A percentile compares a stretch with the other conserved stretches of the same genome.
These are phyloP conservation scores for Volvox reticuliferus DNA, from an alignment of 139 green algal species.

Conservation along the genomic window DNA sequence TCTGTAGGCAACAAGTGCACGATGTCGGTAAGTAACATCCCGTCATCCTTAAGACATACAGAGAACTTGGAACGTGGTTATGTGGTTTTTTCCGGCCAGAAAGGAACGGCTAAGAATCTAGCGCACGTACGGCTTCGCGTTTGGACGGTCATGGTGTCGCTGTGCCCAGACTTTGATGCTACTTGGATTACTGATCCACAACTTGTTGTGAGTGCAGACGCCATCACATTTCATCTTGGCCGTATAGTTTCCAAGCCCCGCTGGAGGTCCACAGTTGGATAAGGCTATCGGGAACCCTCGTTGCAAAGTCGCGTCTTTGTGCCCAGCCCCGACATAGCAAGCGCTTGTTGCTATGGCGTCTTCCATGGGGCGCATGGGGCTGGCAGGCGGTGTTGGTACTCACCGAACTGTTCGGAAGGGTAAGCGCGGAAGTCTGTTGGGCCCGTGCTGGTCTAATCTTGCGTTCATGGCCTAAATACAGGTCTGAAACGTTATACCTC, in stretches of 20 bases:
- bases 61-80: too few relatives aligned
- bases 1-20: too few relatives aligned
- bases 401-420: conserved; percentile 8
- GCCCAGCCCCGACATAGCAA: not conserved
- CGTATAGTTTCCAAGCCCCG: too few relatives aligned
- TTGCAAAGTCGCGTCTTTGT: not conserved
- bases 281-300: conserved; percentile 28
- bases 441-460: not conserved
- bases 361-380: conserved; percentile 17
- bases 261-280: not conserved
- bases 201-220: too few relatives aligned
- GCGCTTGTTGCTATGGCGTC: conserved; percentile 19
- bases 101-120: too few relatives aligned
- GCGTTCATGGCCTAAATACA: not conserved
- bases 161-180: not conserved
- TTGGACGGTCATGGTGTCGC: not conserved
- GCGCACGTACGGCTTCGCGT: not conserved
- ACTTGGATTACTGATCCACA: not conserved
- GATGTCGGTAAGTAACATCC: too few relatives aligned
- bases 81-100: too few relatives aligned
- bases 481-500: not conserved
- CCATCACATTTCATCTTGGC: too few relatives aligned
- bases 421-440: conserved; percentile 18
- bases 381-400: not conserved
- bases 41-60: too few relatives aligned